phyloP scores from a whole-genome alignment of 1,139 yeast species.

The Pneumocystis jirovecii region DNA sequence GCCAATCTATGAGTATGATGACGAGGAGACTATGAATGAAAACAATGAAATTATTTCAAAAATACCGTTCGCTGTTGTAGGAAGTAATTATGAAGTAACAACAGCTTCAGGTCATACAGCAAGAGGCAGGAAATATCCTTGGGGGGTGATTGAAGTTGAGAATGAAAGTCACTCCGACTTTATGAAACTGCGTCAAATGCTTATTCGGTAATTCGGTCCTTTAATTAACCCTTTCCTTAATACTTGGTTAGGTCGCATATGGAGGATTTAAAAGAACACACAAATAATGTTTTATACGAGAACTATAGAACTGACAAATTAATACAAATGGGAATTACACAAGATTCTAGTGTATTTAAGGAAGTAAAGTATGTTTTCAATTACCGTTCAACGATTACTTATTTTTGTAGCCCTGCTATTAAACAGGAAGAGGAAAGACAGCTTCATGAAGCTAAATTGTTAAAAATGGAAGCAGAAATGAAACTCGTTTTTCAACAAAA shows the following conservation, averaged over 20 bases:
- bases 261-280: conserved; percentile 86
- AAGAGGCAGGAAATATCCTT: conserved; percentile 90
- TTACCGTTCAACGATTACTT: neutral
- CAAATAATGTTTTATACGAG: conserved; percentile 66
- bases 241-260: conserved; percentile 31
- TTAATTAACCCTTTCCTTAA: neutral
- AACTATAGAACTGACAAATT: conserved; percentile 79
- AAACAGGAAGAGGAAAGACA: conserved; percentile 91
- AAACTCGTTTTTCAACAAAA: conserved; percentile 92
- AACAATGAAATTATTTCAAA: conserved; percentile 52
- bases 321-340: conserved; percentile 70
- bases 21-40: conserved; percentile 59
- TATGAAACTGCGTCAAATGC: conserved; percentile 72
- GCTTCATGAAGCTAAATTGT: conserved; percentile 82
- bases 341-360: conserved; percentile 79
- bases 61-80: conserved; percentile 90
- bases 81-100: conserved; percentile 64
- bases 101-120: conserved; percentile 65
- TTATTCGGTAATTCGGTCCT: conserved; percentile 45
- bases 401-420: conserved; percentile 41
- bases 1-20: conserved; percentile 65
- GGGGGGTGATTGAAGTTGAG: conserved; percentile 96
- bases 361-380: conserved; percentile 45
- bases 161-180: conserved; percentile 92
- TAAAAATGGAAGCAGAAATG: conserved; percentile 94